A percentile compares a stretch with the other conserved stretches of the same genome.
Evolutionary conservation across 1,284 basidiomycete genomes (phyloP).

Genomic region (Ceratobasidium sp.): DNA sequence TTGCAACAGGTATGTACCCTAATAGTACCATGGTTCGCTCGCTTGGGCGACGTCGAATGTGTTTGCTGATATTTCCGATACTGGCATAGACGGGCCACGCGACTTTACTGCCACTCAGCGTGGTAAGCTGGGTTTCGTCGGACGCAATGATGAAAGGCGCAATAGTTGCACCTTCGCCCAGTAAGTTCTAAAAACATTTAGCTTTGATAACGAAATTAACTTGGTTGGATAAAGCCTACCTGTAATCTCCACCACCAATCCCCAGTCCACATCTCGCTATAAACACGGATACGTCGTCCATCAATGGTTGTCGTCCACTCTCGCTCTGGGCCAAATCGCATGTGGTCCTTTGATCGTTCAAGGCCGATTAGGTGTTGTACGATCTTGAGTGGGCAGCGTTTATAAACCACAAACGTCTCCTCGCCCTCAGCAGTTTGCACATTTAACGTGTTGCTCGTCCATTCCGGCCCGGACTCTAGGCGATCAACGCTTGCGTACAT

Average conservation of each 20-base stretch:
- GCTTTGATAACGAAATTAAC: background rate
- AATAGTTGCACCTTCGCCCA: constrained; percentile 32
- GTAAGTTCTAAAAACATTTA: constrained; percentile 7
- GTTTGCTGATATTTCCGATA: constrained; percentile 44
- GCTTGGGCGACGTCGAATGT: constrained; percentile 2
- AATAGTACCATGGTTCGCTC: constrained; percentile 33
- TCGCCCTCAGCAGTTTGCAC: constrained; percentile 47
- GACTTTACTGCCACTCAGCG: constrained; percentile 38
- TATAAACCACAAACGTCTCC: constrained; percentile 52
- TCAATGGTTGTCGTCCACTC: background rate
- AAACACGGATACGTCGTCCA: constrained; percentile 9
- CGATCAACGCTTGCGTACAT: constrained; percentile 47
- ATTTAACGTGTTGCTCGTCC: constrained; percentile 48
- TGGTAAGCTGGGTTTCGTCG: constrained; percentile 36
- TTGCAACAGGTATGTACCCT: constrained; percentile 38
- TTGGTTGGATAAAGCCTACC: background rate
- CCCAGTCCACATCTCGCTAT: constrained; percentile 38
- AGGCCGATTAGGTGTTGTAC: constrained; percentile 49
- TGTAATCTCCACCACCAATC: constrained; percentile 42
- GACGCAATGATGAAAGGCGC: constrained; percentile 34
- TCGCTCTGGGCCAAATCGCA: constrained; percentile 22
- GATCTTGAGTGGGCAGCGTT: constrained; percentile 52
- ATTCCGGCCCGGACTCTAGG: constrained; percentile 48
- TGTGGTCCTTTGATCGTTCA: constrained; percentile 9
- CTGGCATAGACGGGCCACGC: constrained; percentile 42